Evolutionary conservation across 345 rosid species (phyloP).

Genomic region (Salix suchowensis): DNA sequence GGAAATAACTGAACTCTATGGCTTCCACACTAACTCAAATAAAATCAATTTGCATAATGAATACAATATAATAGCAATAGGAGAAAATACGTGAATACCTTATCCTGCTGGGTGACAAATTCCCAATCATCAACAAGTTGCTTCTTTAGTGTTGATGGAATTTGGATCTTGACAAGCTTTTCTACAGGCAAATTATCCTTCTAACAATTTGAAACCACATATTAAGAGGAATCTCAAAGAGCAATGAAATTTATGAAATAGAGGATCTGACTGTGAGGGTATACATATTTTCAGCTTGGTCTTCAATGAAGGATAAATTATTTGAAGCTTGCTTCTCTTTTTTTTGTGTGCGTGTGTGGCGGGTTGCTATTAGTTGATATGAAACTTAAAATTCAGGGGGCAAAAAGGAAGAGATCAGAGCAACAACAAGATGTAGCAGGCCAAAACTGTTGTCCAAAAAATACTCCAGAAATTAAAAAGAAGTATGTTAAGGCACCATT

Average conservation of each 20-base stretch:
- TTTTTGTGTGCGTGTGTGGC: too few relatives aligned
- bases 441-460: not conserved
- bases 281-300: not conserved
- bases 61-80: conserved; percentile 1
- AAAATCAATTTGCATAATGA: not conserved
- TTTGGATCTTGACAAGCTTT: conserved; percentile 74
- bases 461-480: not conserved
- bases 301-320: not conserved
- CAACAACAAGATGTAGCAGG: not conserved
- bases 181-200: conserved; percentile 37
- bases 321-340: too few relatives aligned
- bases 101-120: conserved; percentile 64
- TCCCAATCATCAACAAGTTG: conserved; percentile 94
- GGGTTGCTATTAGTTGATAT: too few relatives aligned
- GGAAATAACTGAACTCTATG: not conserved
- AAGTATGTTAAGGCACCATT: not conserved
- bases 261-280: not conserved
- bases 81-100: conserved; percentile 39
- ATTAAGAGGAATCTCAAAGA: not conserved
- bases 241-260: not conserved
- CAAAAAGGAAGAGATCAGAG: not conserved
- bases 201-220: conserved; percentile 9
- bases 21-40: not conserved
- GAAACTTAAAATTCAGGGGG: not conserved
- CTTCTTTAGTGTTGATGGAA: conserved; percentile 71